phyloP scores from a whole-genome alignment of 306 rosid genomes.

The Benincasa hispida region DNA sequence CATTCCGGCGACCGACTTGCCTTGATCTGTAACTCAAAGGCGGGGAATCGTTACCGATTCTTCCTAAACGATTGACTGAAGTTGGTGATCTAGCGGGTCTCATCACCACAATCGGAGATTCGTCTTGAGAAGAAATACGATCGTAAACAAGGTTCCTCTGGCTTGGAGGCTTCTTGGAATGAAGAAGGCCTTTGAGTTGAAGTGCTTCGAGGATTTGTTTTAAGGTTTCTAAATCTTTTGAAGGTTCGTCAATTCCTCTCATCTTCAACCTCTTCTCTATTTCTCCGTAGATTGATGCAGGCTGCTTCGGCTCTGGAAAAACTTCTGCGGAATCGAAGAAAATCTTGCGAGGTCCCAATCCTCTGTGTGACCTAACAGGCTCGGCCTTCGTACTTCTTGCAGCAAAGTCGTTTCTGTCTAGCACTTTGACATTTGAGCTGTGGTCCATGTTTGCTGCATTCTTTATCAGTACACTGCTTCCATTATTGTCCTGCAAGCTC shows the following conservation, averaged over 20 bases:
- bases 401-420: conserved; percentile 25
- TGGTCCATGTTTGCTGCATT: conserved; percentile 16
- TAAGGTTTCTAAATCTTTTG: conserved; percentile 57
- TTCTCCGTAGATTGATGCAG: conserved; percentile 39
- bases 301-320: conserved; percentile 71
- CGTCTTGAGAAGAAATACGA: conserved; percentile 11
- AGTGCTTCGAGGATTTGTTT: conserved; percentile 73
- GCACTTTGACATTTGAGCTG: conserved; percentile 14
- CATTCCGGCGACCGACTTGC: conserved; percentile 25
- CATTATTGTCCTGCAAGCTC: conserved; percentile 6
- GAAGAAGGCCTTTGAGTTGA: conserved; percentile 87
- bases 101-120: conserved; percentile 65
- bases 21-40: conserved; percentile 34
- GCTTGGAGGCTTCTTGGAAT: conserved; percentile 32
- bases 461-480: conserved; percentile 19
- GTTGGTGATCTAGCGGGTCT: conserved; percentile 34
- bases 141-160: conserved; percentile 30
- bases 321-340: conserved; percentile 72
- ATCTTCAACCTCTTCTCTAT: conserved; percentile 56
- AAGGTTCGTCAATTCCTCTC: conserved; percentile 69
- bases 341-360: conserved; percentile 58
- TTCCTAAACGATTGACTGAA: conserved; percentile 19
- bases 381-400: conserved; percentile 19
- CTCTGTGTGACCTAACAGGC: conserved; percentile 22
- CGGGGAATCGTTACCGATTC: conserved; percentile 38